Evolutionary conservation across 345 rosid species (phyloP), one percentile per base, ranked within the genome.

Genomic region (Dimocarpus longan): DNA sequence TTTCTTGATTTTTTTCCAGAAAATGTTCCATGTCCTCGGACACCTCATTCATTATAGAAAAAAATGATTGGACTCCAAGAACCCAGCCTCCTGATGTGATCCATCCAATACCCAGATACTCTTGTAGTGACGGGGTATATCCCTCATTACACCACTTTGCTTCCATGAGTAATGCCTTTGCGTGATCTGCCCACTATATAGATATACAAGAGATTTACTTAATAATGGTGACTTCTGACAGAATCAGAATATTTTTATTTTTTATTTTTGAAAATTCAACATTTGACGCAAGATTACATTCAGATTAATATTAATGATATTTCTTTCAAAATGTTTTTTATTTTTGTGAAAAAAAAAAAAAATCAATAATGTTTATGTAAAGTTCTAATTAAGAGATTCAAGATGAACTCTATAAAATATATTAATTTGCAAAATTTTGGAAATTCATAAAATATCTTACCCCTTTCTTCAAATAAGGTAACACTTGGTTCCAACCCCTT

Each of bases 101-200:
- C 84, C 85, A 79, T 19, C 86, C 91, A 43, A 86, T 90, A 37
- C 50, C 71, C 64, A 85, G 21, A 43, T 90, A 90, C 79, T 86
- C 90, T 24, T 74, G 52, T 70, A 90, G 59, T 0, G 89, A 73
- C 21, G 93, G 88, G 5, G 67, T 77, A 18, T 85, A 22, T 21
- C 87, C 86, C 43, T 64, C 39, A 10, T 52, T 54, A 54, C 73
- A 73, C 93, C 90, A 88, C 68, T 81, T 84, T 44, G 93, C 88
- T 83, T 88, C 93, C 80, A 80, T 75, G 1, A 87, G 71, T 42
- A 88, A 48, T 18, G 91, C 68, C 44, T 86, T 66, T 71, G 90
- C 87, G 46, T 86, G 85, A 6, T 84, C 90, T 69, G 80, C 75
- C 93, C 93, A 90, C 91, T 90, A 62, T 26, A 5, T 63, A 66